Percentiles rank a stretch among this genome's conserved stretches.
Conservation (phyloP, 148 eudicot genomes). For the Cornus kousa region DNA sequence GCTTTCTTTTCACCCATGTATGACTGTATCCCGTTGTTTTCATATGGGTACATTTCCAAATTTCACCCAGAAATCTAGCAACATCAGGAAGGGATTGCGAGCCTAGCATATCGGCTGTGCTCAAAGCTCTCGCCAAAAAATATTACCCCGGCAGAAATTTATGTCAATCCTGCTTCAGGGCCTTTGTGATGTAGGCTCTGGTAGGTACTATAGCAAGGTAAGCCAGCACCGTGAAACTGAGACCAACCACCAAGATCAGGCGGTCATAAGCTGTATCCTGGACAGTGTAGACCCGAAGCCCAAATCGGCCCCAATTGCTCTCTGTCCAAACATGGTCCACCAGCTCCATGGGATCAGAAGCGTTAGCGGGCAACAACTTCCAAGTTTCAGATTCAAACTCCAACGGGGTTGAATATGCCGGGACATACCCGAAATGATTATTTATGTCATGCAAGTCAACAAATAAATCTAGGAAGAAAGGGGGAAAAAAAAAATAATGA, state of each 20-base stretch:
- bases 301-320: constrained; percentile 79
- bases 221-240: constrained; percentile 58
- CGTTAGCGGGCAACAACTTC: constrained; percentile 59
- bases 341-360: constrained; percentile 70
- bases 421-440: constrained; percentile 64
- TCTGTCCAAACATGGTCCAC: constrained; percentile 90
- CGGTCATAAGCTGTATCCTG: constrained; percentile 57
- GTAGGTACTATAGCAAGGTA: constrained; percentile 50
- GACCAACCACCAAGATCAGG: constrained; percentile 54
- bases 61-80: background rate
- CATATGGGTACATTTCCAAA: constrained; percentile 1
- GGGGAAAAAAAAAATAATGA: background rate
- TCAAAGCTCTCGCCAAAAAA: no score
- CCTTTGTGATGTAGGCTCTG: constrained; percentile 54
- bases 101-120: no score
- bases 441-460: background rate
- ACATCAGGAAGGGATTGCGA: no score
- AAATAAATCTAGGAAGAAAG: background rate
- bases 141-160: background rate
- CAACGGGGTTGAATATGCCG: constrained; percentile 88
- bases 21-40: background rate
- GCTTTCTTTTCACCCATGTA: background rate
- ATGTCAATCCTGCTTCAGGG: constrained; percentile 72
- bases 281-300: constrained; percentile 57
- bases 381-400: constrained; percentile 67